phyloP scores from a whole-genome alignment of 2,329 filamentous ascomycete genomes.

The Claviceps spartinae region DNA sequence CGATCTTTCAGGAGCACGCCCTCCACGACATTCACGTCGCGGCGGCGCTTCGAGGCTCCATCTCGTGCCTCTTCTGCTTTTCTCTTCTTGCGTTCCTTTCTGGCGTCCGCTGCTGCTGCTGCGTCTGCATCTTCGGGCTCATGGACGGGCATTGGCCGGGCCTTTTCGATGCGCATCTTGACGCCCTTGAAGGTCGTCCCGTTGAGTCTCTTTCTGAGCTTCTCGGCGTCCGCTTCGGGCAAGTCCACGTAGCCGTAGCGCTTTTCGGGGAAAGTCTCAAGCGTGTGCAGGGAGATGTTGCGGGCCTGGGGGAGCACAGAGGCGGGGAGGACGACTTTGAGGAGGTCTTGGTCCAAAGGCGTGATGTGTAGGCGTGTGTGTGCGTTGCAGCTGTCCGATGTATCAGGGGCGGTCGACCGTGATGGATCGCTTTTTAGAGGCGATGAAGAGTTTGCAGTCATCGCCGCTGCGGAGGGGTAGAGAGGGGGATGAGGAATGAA shows the following conservation, averaged over 20 bases:
- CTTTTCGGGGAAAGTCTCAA: constrained; percentile 81
- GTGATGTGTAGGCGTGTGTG: constrained; percentile 60
- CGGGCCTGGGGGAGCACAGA: constrained; percentile 52
- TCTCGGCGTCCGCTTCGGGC: constrained; percentile 71
- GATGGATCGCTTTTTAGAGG: not conserved
- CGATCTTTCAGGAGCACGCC: constrained; percentile 63
- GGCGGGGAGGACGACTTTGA: constrained; percentile 57
- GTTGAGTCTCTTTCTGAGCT: constrained; percentile 80
- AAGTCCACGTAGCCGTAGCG: constrained; percentile 84
- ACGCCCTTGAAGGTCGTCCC: constrained; percentile 70
- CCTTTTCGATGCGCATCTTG: constrained; percentile 76
- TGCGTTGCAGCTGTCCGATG: not conserved
- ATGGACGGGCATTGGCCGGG: constrained; percentile 27
- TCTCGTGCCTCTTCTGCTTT: constrained; percentile 6
- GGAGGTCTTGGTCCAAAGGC: constrained; percentile 64
- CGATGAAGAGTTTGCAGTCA: not conserved
- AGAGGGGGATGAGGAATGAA: not conserved
- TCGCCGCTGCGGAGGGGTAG: not conserved
- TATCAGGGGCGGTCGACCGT: not conserved
- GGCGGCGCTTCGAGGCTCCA: constrained; percentile 35
- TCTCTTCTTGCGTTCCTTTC: constrained; percentile 17
- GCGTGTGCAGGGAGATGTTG: constrained; percentile 75
- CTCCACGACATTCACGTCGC: constrained; percentile 35
- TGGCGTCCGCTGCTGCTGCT: not conserved
- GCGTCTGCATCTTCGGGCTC: not conserved